Base-by-base conservation (phyloP, 345 rosid species). In the Odontarrhena argentea region DNA sequence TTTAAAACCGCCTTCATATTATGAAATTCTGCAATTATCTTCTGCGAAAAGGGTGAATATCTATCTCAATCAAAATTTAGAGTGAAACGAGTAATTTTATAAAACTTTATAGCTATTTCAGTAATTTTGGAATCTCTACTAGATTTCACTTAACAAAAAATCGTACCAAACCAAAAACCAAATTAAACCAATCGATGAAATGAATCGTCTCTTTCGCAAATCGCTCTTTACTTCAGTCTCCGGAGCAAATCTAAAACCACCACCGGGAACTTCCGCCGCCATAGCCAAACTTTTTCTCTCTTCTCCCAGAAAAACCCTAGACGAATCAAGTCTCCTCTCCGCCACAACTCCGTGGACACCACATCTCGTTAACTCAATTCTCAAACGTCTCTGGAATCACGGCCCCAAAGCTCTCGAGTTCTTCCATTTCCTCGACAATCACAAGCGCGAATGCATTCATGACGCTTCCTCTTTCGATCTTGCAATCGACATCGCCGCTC, bases 331-430 rank as follows among this genome's bases (percentile, higher is more conserved):
- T 40, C 89, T 83, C 67, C 81, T 70, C 77, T 73, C 81, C 14
- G 53, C 86, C 6, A 14, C 64, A 30, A 74, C 84, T 63, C 70
- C 56, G 0, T 93, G 96, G 94, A 84, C 85, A 1, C 87, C 91
- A 2, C 38, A 78, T 9, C 83, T 88, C 18, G 97, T 90, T 34
- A 78, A 90, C 77, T 44, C 82, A 4, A 65, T 81, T 52, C 80
- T 90, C 55, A 93, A 90, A 25, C 85, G 79, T 34, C 85, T 86
- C 34, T 90, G 97, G 98, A 88, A 90, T 60, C 92, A 90, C 71
- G 94, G 88, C 57, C 89, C 84, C 2, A 90, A 81, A 74, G 96
- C 97, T 45, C 85, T 90, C 37, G 82, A 83, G 12, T 87, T 90
- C 84, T 93, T 90, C 84, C 76, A 66, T 43, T 58, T 81, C 68